Conservation (phyloP, 1,139 yeast species). For the Nematodospora anomalae region DNA sequence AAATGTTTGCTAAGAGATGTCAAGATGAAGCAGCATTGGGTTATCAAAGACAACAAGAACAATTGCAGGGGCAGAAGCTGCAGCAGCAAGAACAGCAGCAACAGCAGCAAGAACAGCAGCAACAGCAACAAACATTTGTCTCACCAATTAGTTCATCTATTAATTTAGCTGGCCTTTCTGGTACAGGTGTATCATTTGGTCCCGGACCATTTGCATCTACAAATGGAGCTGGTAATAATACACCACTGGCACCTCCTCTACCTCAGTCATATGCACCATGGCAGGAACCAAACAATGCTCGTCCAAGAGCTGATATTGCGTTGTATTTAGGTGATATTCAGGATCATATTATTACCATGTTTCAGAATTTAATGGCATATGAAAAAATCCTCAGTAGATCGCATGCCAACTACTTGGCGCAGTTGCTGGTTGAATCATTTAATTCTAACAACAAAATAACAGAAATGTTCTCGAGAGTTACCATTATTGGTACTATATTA, state of each 20-base stretch:
- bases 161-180: slow-evolving; percentile 1
- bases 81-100: slow-evolving; percentile 26
- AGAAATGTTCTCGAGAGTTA: slow-evolving; percentile 83
- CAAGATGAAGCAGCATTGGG: slow-evolving; percentile 51
- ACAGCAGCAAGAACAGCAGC: slow-evolving; percentile 7
- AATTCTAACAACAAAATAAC: slow-evolving; percentile 82
- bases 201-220: too few species aligned
- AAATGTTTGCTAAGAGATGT: slow-evolving; percentile 95
- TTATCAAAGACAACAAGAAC: slow-evolving; percentile 10
- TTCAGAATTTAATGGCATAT: slow-evolving; percentile 81
- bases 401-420: slow-evolving; percentile 90
- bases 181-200: slow-evolving; percentile 3
- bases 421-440: slow-evolving; percentile 88
- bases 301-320: slow-evolving; percentile 81
- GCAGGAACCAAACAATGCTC: slow-evolving; percentile 34
- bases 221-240: neutral
- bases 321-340: slow-evolving; percentile 94
- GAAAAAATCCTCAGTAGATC: slow-evolving; percentile 92
- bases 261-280: too few species aligned
- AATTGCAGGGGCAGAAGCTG: too few species aligned
- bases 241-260: slow-evolving; percentile 5
- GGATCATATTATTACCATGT: slow-evolving; percentile 96
- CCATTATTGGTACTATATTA: slow-evolving; percentile 84
- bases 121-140: too few species aligned
- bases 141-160: slow-evolving; percentile 4